A percentile compares a stretch with the other conserved stretches of the same genome.
Evolutionary conservation across 2,329 filamentous ascomycete genomes (phyloP).

Genomic region (Fusarium sublunatum): DNA sequence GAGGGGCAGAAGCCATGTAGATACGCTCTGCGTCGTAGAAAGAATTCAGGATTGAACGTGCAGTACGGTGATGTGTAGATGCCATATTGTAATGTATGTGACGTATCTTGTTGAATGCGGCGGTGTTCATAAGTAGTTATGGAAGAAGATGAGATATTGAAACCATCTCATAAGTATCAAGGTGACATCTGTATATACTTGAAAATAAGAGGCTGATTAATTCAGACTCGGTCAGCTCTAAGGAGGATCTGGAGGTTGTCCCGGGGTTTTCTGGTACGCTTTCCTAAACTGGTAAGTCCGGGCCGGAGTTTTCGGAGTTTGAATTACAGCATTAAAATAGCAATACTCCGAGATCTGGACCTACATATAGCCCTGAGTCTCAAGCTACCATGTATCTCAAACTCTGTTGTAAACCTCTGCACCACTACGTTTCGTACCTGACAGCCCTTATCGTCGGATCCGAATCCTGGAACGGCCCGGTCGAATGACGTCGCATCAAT

Average conservation of each 20-base stretch:
- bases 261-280: conserved; percentile 19
- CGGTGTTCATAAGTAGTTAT: too few species aligned
- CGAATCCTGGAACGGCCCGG: neutral
- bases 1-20: conserved; percentile 49
- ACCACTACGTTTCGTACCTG: conserved; percentile 1
- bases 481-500: neutral
- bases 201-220: conserved; percentile 7
- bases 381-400: neutral
- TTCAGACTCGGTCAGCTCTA: conserved; percentile 6
- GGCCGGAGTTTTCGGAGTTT: conserved; percentile 31
- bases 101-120: neutral
- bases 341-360: too few species aligned
- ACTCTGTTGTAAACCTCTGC: conserved; percentile 2
- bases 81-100: conserved; percentile 6
- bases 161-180: too few species aligned
- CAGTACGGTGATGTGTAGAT: conserved; percentile 22
- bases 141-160: neutral
- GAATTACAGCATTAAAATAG: too few species aligned
- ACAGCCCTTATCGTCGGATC: conserved; percentile 12
- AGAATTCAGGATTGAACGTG: conserved; percentile 46
- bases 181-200: neutral
- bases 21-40: conserved; percentile 52
- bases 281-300: conserved; percentile 15
- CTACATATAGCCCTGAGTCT: too few species aligned
- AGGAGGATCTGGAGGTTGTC: conserved; percentile 11